A percentile compares a stretch with the other conserved stretches of the same genome.
Evolutionary conservation across 2,329 filamentous ascomycete genomes (phyloP).

Genomic region (Monosporascus sp.): DNA sequence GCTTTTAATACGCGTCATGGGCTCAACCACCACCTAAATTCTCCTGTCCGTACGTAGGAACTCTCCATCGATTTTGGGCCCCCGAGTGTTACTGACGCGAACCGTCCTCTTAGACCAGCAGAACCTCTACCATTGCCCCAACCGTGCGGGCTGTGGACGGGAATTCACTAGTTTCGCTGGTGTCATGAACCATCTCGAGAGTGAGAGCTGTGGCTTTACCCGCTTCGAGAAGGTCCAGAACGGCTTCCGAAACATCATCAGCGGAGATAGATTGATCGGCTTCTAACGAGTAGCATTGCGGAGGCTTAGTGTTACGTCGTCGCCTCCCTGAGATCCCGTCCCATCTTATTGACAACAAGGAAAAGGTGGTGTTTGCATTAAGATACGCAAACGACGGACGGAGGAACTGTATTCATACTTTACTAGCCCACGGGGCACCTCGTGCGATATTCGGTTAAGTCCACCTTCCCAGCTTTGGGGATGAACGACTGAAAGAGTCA

Average conservation of each 20-base stretch:
- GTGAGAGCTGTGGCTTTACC: conserved; percentile 1
- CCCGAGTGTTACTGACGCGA: too few species aligned
- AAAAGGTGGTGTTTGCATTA: too few species aligned
- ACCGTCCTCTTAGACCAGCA: neutral
- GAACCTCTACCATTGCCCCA: conserved; percentile 4
- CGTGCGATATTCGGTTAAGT: too few species aligned
- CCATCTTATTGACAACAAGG: too few species aligned
- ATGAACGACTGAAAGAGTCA: too few species aligned
- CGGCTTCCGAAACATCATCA: neutral
- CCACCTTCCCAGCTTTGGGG: too few species aligned
- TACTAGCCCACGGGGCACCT: too few species aligned
- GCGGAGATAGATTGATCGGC: neutral
- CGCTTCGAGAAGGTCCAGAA: conserved; percentile 1
- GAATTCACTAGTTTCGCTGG: conserved; percentile 2
- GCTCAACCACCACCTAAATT: conserved; percentile 51
- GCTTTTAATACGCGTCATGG: conserved; percentile 29
- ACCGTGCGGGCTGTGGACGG: neutral
- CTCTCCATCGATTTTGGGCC: neutral
- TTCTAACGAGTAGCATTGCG: neutral
- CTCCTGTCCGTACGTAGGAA: conserved; percentile 39
- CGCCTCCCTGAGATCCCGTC: too few species aligned
- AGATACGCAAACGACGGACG: too few species aligned
- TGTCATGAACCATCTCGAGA: conserved; percentile 5
- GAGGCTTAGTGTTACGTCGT: too few species aligned
- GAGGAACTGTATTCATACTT: too few species aligned